Evolutionary conservation across 805 yeast species (phyloP).

Genomic region (Wickerhamiella parazyma): DNA sequence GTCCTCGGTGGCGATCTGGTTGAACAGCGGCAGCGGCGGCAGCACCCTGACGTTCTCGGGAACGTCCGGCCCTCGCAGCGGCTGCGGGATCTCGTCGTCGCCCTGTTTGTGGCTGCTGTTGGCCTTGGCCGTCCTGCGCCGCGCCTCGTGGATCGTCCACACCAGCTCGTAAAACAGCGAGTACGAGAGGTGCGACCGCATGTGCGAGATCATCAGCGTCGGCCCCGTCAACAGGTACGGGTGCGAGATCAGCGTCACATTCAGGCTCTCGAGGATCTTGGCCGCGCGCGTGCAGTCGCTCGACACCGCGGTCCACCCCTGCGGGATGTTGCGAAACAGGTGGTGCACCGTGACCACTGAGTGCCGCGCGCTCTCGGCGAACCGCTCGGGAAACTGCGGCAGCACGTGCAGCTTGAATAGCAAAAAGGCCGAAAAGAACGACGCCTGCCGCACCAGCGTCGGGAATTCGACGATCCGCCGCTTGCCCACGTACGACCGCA

Average conservation of each 20-base stretch:
- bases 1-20: slow-evolving; percentile 80
- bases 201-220: slow-evolving; percentile 66
- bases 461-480: slow-evolving; percentile 72
- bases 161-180: slow-evolving; percentile 83
- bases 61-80: slow-evolving; percentile 22
- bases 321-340: slow-evolving; percentile 68
- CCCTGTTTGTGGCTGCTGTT: slow-evolving; percentile 10
- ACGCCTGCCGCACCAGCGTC: slow-evolving; percentile 74
- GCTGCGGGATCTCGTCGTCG: slow-evolving; percentile 11
- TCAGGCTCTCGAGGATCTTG: slow-evolving; percentile 74
- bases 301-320: slow-evolving; percentile 83
- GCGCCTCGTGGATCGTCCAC: slow-evolving; percentile 90
- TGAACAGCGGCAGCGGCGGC: slow-evolving; percentile 76
- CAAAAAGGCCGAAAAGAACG: slow-evolving; percentile 59
- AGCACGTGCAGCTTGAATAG: slow-evolving; percentile 72
- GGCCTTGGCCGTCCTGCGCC: slow-evolving; percentile 40
- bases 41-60: slow-evolving; percentile 21
- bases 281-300: slow-evolving; percentile 89
- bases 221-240: slow-evolving; percentile 67
- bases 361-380: slow-evolving; percentile 79
- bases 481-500: slow-evolving; percentile 54
- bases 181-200: slow-evolving; percentile 87
- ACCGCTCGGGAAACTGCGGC: slow-evolving; percentile 52
- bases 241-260: slow-evolving; percentile 72
- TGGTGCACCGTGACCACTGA: slow-evolving; percentile 88